Conservation (phyloP, 83 land plant genomes). For the Thuja plicata region DNA sequence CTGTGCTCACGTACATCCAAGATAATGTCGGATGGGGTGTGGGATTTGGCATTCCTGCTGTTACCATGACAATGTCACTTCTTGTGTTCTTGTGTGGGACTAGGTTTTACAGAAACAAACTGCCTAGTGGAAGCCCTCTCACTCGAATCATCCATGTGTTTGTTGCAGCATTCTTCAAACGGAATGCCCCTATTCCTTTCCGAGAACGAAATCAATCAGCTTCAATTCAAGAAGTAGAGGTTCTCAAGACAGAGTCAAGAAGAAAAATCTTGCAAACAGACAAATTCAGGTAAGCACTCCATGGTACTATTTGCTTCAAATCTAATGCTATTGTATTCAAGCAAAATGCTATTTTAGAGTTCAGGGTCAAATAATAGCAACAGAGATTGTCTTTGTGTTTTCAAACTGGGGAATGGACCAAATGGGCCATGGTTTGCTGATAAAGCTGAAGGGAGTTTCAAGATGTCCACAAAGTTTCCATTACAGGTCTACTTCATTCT, state of each 20-base stretch:
- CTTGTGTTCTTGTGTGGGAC: conserved; percentile 19
- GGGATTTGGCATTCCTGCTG: conserved; percentile 34
- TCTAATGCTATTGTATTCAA: neutral
- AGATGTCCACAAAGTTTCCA: neutral
- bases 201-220: neutral
- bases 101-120: conserved; percentile 33
- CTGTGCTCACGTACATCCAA: conserved; percentile 11
- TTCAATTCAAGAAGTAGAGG: neutral
- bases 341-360: neutral
- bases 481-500: neutral
- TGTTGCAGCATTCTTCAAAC: conserved; percentile 22
- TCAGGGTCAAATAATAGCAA: neutral
- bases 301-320: neutral
- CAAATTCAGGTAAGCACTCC: neutral
- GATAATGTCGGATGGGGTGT: conserved; percentile 55
- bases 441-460: neutral
- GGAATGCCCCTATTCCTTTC: conserved; percentile 2
- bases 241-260: neutral
- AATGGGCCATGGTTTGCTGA: neutral
- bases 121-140: conserved; percentile 37
- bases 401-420: neutral
- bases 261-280: neutral
- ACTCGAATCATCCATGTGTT: conserved; percentile 35
- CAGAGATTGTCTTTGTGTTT: neutral
- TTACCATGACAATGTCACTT: conserved; percentile 15